phyloP scores from a whole-genome alignment of 2,329 filamentous ascomycete genomes.

The Teratosphaeria zuluensis region DNA sequence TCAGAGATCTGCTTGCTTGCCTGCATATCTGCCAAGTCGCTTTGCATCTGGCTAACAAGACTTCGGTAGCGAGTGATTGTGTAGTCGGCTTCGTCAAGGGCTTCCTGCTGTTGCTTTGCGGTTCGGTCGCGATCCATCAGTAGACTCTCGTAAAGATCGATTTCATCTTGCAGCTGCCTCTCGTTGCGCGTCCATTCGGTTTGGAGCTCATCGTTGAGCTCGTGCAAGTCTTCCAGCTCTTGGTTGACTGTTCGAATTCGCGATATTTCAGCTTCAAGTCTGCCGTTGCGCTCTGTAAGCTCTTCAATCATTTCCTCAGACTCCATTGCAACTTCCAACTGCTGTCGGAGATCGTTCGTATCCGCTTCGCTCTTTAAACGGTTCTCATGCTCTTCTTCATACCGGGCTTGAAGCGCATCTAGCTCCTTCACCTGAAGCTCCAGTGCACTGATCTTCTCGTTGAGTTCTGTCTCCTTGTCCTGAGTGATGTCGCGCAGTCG shows the following conservation, averaged over 20 bases:
- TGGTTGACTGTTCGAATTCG: constrained; percentile 73
- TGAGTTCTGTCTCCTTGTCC: constrained; percentile 72
- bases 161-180: constrained; percentile 86
- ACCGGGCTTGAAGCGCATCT: constrained; percentile 45
- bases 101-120: constrained; percentile 65
- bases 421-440: constrained; percentile 34
- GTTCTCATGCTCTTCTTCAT: constrained; percentile 61
- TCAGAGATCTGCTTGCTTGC: constrained; percentile 89
- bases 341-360: constrained; percentile 78
- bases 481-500: constrained; percentile 78
- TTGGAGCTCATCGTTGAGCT: constrained; percentile 90
- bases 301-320: constrained; percentile 93
- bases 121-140: constrained; percentile 73
- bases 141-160: constrained; percentile 77
- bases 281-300: constrained; percentile 77
- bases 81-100: constrained; percentile 80
- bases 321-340: constrained; percentile 78
- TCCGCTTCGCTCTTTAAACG: constrained; percentile 62
- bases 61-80: constrained; percentile 82
- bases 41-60: constrained; percentile 75
- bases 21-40: constrained; percentile 81
- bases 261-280: constrained; percentile 70
- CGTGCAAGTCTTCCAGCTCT: constrained; percentile 79
- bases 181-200: constrained; percentile 87
- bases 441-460: constrained; percentile 44